phyloP scores from a whole-genome alignment of 331 rosid species.

The Quercus phellos region DNA sequence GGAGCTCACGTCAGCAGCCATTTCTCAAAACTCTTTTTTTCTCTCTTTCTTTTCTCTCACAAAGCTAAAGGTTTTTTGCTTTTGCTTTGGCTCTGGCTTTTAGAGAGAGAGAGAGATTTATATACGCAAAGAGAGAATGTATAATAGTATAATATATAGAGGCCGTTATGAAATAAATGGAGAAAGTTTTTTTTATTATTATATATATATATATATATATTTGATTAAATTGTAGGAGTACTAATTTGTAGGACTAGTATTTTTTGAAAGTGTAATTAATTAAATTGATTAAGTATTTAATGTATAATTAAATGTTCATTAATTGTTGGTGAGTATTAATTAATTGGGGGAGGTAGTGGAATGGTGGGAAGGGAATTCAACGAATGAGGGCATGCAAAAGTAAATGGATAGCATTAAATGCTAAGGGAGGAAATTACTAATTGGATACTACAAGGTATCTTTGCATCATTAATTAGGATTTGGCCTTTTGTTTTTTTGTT shows the following conservation, averaged over 20 bases:
- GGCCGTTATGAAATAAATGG: constrained; percentile 33
- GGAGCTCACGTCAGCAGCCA: constrained; percentile 91
- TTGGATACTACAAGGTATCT: not conserved
- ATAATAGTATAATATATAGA: constrained; percentile 13
- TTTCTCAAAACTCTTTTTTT: constrained; percentile 14
- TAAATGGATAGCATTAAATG: constrained; percentile 62
- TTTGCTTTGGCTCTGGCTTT: not conserved
- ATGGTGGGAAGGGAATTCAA: constrained; percentile 59
- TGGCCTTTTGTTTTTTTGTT: not conserved
- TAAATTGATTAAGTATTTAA: constrained; percentile 12
- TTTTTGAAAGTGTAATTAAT: constrained; percentile 27
- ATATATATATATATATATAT: too few relatives aligned
- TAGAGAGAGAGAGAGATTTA: constrained; percentile 33
- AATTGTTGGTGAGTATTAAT: constrained; percentile 41
- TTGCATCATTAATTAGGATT: not conserved
- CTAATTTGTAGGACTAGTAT: not conserved
- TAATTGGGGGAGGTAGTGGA: constrained; percentile 33
- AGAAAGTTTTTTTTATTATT: not conserved
- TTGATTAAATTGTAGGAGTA: not conserved
- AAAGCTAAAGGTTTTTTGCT: too few relatives aligned
- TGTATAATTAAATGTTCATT: constrained; percentile 45
- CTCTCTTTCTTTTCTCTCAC: too few relatives aligned
- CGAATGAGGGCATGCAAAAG: constrained; percentile 52
- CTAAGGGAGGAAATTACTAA: constrained; percentile 17
- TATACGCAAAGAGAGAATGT: constrained; percentile 19